Percentiles rank a stretch among this genome's conserved stretches.
phyloP scores from a whole-genome alignment of 75 land plant species.

The Gnetum montanum region DNA sequence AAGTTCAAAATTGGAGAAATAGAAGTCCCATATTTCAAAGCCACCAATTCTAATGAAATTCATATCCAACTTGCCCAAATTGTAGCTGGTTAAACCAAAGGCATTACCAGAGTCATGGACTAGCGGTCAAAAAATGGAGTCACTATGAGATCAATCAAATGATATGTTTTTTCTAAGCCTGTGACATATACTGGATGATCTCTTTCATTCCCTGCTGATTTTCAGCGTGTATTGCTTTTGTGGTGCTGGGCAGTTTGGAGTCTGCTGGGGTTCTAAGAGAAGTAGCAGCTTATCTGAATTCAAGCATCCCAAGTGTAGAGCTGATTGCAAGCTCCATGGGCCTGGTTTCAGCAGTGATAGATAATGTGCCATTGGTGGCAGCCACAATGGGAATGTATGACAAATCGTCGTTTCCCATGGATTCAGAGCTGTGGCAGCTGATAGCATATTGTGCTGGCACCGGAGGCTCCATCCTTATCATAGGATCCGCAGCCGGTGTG shows the following conservation, averaged over 20 bases:
- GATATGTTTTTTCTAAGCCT: too few species aligned
- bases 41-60: too few species aligned
- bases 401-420: constrained; percentile 65
- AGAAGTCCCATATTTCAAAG: too few species aligned
- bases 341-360: constrained; percentile 88
- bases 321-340: constrained; percentile 89
- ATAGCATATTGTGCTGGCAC: constrained; percentile 98
- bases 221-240: too few species aligned
- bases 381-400: constrained; percentile 99
- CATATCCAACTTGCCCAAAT: too few species aligned
- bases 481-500: constrained; percentile 99
- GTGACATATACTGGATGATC: too few species aligned
- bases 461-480: constrained; percentile 94
- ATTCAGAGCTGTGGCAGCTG: constrained; percentile 97
- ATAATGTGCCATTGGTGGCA: constrained; percentile 97
- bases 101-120: too few species aligned
- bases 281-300: constrained; percentile 76
- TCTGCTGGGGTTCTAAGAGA: constrained; percentile 84
- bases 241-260: constrained; percentile 53
- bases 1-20: too few species aligned
- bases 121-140: too few species aligned
- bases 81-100: too few species aligned
- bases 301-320: constrained; percentile 71
- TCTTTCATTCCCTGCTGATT: too few species aligned
- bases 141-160: too few species aligned